Evolutionary conservation across 768 basidiomycete species (phyloP).

Genomic region (Favolaschia claudopus): DNA sequence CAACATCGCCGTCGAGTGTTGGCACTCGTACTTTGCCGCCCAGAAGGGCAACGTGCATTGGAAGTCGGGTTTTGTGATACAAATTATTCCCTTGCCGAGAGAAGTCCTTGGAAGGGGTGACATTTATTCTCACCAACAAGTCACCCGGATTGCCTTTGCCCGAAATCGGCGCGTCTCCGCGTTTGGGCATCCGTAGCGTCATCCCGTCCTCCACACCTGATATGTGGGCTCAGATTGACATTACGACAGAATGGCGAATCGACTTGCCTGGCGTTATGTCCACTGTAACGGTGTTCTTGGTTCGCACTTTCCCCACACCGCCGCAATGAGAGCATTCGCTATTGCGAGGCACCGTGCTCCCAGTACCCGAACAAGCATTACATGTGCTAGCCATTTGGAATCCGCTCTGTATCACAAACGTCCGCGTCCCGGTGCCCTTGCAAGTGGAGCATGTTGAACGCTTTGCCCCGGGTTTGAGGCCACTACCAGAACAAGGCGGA

Average conservation of each 20-base stretch:
- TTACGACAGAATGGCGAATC: not conserved
- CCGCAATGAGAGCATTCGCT: conserved; percentile 82
- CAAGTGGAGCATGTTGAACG: conserved; percentile 81
- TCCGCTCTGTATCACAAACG: conserved; percentile 90
- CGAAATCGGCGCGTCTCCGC: conserved; percentile 84
- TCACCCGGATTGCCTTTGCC: conserved; percentile 85
- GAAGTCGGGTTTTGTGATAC: conserved; percentile 89
- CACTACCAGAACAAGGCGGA: conserved; percentile 82
- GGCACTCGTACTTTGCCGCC: conserved; percentile 93
- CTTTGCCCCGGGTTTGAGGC: conserved; percentile 87
- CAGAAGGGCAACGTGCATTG: conserved; percentile 90
- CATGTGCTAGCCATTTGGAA: conserved; percentile 98
- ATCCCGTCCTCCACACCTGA: conserved; percentile 95
- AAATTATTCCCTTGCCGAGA: conserved; percentile 91
- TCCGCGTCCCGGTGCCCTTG: conserved; percentile 85
- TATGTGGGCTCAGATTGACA: conserved; percentile 9
- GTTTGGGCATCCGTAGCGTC: conserved; percentile 80
- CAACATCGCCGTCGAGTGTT: conserved; percentile 94
- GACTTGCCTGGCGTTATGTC: conserved; percentile 85
- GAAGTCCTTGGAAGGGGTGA: conserved; percentile 85
- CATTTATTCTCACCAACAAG: conserved; percentile 85
- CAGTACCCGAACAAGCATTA: conserved; percentile 79
- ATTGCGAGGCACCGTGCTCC: conserved; percentile 79
- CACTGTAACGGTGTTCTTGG: conserved; percentile 78
- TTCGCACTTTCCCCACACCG: conserved; percentile 89